Percentiles rank a stretch among this genome's conserved stretches.
These are phyloP conservation scores for Salix arbutifolia DNA, from an alignment of 345 rosid species.

Conservation along the genomic window DNA sequence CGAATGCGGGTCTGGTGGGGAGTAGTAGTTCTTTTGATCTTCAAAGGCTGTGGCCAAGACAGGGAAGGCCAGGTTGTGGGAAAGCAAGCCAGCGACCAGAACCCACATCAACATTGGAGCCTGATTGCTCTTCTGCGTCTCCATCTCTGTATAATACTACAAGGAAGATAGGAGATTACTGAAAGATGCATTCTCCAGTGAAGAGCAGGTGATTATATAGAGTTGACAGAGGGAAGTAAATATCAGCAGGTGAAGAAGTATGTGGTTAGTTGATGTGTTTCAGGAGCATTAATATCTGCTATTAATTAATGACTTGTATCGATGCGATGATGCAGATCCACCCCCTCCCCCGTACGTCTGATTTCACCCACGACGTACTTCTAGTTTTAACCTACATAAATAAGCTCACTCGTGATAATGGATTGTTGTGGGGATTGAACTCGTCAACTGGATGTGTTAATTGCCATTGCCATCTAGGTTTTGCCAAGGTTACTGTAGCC, in stretches of 20 bases:
- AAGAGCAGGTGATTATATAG: slow-evolving; percentile 26
- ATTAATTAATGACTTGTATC: slow-evolving; percentile 25
- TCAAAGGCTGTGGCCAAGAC: slow-evolving; percentile 39
- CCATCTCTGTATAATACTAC: slow-evolving; percentile 28
- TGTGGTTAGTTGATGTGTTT: slow-evolving; percentile 70
- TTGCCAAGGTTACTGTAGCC: not conserved
- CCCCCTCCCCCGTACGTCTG: not conserved
- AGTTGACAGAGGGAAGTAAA: slow-evolving; percentile 44
- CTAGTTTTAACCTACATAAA: not conserved
- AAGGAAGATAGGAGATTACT: slow-evolving; percentile 5
- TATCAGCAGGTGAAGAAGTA: slow-evolving; percentile 57
- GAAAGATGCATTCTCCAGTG: slow-evolving; percentile 12
- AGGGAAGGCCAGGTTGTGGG: slow-evolving; percentile 41
- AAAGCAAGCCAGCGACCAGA: slow-evolving; percentile 38
- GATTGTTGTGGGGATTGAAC: not conserved
- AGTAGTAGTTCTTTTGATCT: slow-evolving; percentile 61
- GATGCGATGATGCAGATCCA: not conserved
- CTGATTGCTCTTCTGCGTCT: slow-evolving; percentile 18
- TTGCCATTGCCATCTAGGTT: not conserved
- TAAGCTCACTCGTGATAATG: not conserved
- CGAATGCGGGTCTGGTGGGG: slow-evolving; percentile 51
- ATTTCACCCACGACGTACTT: not conserved
- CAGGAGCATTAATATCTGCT: slow-evolving; percentile 55
- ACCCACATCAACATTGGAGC: slow-evolving; percentile 31
- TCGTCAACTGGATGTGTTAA: not conserved